Conservation (phyloP, 495 filamentous ascomycete genomes). For the Penicillium robsamsonii region DNA sequence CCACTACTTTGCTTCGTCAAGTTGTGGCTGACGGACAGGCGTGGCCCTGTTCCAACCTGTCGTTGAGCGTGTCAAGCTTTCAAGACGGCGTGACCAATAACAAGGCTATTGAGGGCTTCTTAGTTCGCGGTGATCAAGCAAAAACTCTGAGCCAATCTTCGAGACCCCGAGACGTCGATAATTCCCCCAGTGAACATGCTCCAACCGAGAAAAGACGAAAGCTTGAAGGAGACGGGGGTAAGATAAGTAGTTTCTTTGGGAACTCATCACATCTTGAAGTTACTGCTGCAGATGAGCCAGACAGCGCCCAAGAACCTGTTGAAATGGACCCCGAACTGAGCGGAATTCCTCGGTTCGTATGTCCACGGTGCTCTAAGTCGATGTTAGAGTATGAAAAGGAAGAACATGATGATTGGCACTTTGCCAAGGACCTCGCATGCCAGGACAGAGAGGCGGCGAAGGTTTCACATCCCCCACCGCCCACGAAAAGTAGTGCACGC, state of each 20-base stretch:
- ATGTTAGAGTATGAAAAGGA: slow-evolving; percentile 57
- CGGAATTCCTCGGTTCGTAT: slow-evolving; percentile 37
- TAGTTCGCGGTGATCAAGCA: slow-evolving; percentile 75
- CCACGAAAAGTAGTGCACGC: slow-evolving; percentile 21
- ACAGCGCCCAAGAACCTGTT: not conserved
- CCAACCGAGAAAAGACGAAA: slow-evolving; percentile 36
- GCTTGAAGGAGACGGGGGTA: slow-evolving; percentile 23
- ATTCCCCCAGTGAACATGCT: not conserved
- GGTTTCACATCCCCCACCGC: slow-evolving; percentile 22
- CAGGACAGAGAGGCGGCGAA: slow-evolving; percentile 48
- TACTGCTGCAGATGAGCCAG: slow-evolving; percentile 13
- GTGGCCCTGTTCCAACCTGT: slow-evolving; percentile 87
- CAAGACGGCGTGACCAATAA: slow-evolving; percentile 85
- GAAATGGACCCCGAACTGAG: not conserved
- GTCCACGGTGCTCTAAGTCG: slow-evolving; percentile 61
- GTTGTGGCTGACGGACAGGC: slow-evolving; percentile 71
- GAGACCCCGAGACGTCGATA: slow-evolving; percentile 17
- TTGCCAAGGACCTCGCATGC: slow-evolving; percentile 79
- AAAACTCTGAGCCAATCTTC: slow-evolving; percentile 41
- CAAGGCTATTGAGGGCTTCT: slow-evolving; percentile 78
- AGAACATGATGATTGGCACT: slow-evolving; percentile 94
- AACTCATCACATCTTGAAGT: slow-evolving; percentile 18
- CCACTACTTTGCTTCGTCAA: slow-evolving; percentile 72
- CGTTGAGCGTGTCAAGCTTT: slow-evolving; percentile 81
- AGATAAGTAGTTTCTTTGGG: slow-evolving; percentile 37